Conservation (phyloP, 116 monocot genomes). For the Trichopus zeylanicus region DNA sequence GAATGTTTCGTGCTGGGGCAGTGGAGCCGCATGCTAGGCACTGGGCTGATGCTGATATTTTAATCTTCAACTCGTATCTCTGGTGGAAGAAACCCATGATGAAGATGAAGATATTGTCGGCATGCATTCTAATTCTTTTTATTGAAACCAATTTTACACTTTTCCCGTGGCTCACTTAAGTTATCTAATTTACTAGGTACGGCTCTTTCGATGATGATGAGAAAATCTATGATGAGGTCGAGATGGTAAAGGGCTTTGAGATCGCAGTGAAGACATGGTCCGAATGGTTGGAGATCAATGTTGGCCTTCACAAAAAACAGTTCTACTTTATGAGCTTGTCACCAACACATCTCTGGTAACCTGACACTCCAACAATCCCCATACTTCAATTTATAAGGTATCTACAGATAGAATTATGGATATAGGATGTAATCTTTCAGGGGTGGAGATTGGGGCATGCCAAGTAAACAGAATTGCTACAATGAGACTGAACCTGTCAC, state of each 20-base stretch:
- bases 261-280: conserved; percentile 16
- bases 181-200: neutral
- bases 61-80: conserved; percentile 29
- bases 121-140: neutral
- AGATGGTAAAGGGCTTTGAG: conserved; percentile 5
- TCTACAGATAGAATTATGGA: too few species aligned
- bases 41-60: conserved; percentile 23
- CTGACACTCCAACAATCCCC: neutral
- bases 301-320: conserved; percentile 10
- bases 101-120: conserved; percentile 12
- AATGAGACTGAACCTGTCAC: conserved; percentile 42
- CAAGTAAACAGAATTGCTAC: conserved; percentile 36
- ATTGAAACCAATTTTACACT: neutral
- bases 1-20: conserved; percentile 17
- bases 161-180: neutral
- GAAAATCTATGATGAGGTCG: conserved; percentile 3
- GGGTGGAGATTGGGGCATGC: conserved; percentile 32
- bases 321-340: conserved; percentile 25
- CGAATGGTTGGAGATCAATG: conserved; percentile 13
- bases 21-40: conserved; percentile 24
- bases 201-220: conserved; percentile 3
- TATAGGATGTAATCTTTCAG: too few species aligned
- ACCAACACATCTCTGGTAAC: conserved; percentile 18
- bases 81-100: conserved; percentile 31
- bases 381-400: neutral